Evolutionary conservation across 2,329 filamentous ascomycete genomes (phyloP), one percentile per base, ranked within the genome.

Genomic region (Stagonosporopsis cucurbitacearum): DNA sequence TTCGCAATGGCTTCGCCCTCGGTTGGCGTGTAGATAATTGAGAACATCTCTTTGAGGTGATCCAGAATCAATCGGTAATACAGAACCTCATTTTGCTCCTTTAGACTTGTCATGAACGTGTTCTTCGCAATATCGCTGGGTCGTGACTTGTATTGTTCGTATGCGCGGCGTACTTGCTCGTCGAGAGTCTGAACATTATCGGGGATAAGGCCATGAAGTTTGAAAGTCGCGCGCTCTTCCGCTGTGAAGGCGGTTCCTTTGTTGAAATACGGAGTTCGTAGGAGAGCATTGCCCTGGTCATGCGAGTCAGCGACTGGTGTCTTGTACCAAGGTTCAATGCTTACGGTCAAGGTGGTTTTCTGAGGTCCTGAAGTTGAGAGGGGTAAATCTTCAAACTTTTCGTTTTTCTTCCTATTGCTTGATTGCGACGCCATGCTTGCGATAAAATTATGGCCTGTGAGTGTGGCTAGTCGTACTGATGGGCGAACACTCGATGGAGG

Each of bases 1-100:
- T 93, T 90, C 63, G 91, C 86, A 46, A 96, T 96, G 0, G 92
- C 92, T 36, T 96, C 91, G 8, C 90, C 91, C 76, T 96, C 92
- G 0, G 92, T 96, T 0, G 92, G 92, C 0, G 92, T 96, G 70
- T 96, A 96, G 25, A 96, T 90, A n/a, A 96, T 80, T 36, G 88
- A 86, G 69, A 96, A 93, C 90, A 96, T 95, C 70, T 96, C 91
- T 60, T 90, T 87, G 19, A 96, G 77, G 66, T 96, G 88, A 4
- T 90, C 86, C 70, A 90, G 83, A 7, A 95, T 81, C 9, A 96
- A 81, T 84, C 82, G 87, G 74, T 88, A 96, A 72, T 91, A 96
- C 1, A 96, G 76, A 1, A 96, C 90, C 58, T 90, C 84, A 75
- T 95, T 96, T 75, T 96, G 92, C 65, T 91, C 87, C 68, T 91